Conservation (phyloP, 176 grass and related monocot genomes). For the Dendrocalamus sinicus region DNA sequence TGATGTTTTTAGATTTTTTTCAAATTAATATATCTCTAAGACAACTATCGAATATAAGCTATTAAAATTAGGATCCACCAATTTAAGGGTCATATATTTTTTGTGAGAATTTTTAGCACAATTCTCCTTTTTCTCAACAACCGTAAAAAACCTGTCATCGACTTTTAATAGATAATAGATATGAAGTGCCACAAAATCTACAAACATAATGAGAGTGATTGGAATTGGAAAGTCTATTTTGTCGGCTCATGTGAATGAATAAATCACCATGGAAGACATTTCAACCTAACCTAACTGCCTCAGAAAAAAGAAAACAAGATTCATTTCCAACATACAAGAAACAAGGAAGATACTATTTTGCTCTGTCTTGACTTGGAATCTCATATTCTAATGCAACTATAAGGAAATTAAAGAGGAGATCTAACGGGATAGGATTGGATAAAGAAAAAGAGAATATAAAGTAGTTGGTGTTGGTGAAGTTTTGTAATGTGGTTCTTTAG, state of each 20-base stretch:
- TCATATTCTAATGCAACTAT: slow-evolving; percentile 22
- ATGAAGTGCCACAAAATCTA: not conserved
- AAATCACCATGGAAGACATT: not conserved
- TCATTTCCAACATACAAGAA: slow-evolving; percentile 24
- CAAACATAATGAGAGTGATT: not conserved
- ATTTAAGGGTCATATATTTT: too few species aligned
- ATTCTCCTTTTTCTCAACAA: too few species aligned
- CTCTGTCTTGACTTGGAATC: slow-evolving; percentile 17
- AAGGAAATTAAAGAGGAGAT: slow-evolving; percentile 4
- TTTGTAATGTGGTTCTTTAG: slow-evolving; percentile 13
- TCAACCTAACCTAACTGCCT: slow-evolving; percentile 29
- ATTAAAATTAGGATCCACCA: too few species aligned
- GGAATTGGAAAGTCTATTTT: slow-evolving; percentile 1
- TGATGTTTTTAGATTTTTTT: too few species aligned
- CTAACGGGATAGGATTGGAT: slow-evolving; percentile 1
- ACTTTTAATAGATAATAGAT: not conserved
- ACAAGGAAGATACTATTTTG: slow-evolving; percentile 32
- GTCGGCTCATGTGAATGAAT: slow-evolving; percentile 13
- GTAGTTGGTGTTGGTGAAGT: slow-evolving; percentile 35
- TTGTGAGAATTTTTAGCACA: too few species aligned
- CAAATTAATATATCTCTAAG: too few species aligned
- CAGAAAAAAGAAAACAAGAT: slow-evolving; percentile 7
- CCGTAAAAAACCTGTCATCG: too few species aligned
- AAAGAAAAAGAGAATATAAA: slow-evolving; percentile 7
- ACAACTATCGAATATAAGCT: too few species aligned